These are phyloP conservation scores for Tanacetum coccineum DNA, from an alignment of 129 eudicot species.

Conservation along the genomic window DNA sequence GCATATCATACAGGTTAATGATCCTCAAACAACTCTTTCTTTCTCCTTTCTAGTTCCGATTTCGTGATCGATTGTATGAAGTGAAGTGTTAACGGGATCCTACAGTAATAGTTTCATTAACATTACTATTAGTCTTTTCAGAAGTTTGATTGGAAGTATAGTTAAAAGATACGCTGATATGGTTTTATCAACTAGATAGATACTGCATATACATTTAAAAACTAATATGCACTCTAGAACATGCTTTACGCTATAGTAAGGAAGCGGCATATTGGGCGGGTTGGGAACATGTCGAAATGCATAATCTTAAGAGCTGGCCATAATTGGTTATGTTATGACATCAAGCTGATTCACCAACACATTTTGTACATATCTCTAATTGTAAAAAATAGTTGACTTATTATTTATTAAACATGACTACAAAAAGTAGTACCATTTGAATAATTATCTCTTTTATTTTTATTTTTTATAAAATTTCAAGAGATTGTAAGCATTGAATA, in stretches of 20 bases:
- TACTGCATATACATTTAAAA: neutral
- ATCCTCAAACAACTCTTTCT: slow-evolving; percentile 83
- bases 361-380: neutral
- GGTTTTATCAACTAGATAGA: slow-evolving; percentile 11
- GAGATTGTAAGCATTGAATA: slow-evolving; percentile 10
- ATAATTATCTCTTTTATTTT: no score
- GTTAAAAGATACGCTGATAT: neutral
- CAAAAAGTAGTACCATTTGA: no score
- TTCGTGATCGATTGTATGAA: slow-evolving; percentile 96
- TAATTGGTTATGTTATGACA: neutral
- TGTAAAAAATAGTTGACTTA: no score
- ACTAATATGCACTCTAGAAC: neutral
- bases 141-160: neutral
- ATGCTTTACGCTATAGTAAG: neutral
- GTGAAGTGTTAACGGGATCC: slow-evolving; percentile 65
- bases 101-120: neutral
- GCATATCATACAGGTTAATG: slow-evolving; percentile 55
- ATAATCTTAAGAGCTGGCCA: neutral
- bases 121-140: neutral
- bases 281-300: neutral
- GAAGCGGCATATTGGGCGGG: neutral
- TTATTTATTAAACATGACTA: neutral
- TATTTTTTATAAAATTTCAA: no score
- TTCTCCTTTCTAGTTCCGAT: no score
- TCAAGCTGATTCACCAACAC: neutral